These are phyloP conservation scores for Fomitopsis pinicola DNA, from an alignment of 1,284 basidiomycete species.

Conservation along the genomic window DNA sequence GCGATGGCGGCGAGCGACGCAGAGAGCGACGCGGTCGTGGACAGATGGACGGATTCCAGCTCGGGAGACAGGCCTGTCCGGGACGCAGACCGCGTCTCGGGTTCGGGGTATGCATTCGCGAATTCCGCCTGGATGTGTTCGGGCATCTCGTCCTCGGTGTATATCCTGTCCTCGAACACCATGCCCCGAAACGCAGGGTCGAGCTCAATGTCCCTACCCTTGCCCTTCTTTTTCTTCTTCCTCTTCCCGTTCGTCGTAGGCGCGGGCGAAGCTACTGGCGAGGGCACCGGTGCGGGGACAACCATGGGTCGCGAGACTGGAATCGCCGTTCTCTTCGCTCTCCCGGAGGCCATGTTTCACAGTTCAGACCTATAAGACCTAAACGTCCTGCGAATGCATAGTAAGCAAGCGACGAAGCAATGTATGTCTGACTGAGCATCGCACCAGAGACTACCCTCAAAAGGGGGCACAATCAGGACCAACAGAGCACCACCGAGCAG, in stretches of 20 bases:
- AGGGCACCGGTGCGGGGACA: not conserved
- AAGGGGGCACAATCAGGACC: not conserved
- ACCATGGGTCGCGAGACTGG: not conserved
- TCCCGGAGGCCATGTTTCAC: not conserved
- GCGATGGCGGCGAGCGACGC: conserved; percentile 31
- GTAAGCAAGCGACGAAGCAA: not conserved
- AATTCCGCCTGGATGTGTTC: conserved; percentile 22
- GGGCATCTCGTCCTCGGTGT: conserved; percentile 27
- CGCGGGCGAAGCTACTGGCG: conserved; percentile 1
- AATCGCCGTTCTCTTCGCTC: not conserved
- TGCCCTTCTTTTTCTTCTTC: conserved; percentile 46
- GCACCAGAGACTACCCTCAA: not conserved
- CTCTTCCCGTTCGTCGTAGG: conserved; percentile 31
- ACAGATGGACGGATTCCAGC: conserved; percentile 44
- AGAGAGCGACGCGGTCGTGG: conserved; percentile 41
- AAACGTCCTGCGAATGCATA: not conserved
- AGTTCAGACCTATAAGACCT: not conserved
- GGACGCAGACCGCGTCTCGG: conserved; percentile 18
- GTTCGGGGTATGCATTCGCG: conserved; percentile 8
- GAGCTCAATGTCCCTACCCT: conserved; percentile 29
- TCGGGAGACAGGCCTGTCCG: conserved; percentile 38
- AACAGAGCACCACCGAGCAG: not conserved
- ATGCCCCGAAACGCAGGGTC: conserved; percentile 9
- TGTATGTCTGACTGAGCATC: not conserved
- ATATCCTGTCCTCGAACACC: conserved; percentile 23